Evolutionary conservation across 306 rosid species (phyloP).

Genomic region (Sesbania bispinosa): DNA sequence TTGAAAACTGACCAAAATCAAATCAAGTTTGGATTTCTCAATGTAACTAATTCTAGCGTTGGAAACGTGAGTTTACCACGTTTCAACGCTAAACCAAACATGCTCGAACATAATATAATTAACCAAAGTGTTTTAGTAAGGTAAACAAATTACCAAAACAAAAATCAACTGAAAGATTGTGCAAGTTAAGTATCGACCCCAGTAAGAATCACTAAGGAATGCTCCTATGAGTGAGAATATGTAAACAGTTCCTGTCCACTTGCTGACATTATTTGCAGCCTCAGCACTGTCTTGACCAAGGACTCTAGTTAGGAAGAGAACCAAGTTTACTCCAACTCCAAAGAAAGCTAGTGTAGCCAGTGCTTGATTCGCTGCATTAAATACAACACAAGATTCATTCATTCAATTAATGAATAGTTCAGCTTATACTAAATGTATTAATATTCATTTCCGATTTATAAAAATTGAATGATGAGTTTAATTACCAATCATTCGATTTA

Average conservation of each 20-base stretch:
- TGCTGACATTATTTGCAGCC: slow-evolving; percentile 57
- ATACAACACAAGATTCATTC: neutral
- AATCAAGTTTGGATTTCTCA: too few relatives aligned
- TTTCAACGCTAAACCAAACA: too few relatives aligned
- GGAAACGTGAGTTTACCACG: too few relatives aligned
- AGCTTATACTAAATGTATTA: too few relatives aligned
- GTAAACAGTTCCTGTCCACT: slow-evolving; percentile 62
- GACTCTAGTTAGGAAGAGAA: slow-evolving; percentile 53
- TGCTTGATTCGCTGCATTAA: slow-evolving; percentile 50
- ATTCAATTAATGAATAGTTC: too few relatives aligned
- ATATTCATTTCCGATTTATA: too few relatives aligned
- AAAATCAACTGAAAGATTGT: slow-evolving; percentile 42
- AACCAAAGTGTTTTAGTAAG: too few relatives aligned
- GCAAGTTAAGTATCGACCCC: slow-evolving; percentile 58
- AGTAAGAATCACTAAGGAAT: slow-evolving; percentile 59
- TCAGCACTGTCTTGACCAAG: slow-evolving; percentile 42
- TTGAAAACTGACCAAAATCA: too few relatives aligned
- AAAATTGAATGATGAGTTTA: neutral
- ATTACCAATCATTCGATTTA: too few relatives aligned
- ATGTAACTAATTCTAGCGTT: too few relatives aligned
- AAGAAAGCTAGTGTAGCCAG: slow-evolving; percentile 63
- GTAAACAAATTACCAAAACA: slow-evolving; percentile 29
- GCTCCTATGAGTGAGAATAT: slow-evolving; percentile 54
- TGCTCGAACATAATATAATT: too few relatives aligned
- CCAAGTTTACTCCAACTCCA: slow-evolving; percentile 65